A percentile compares a stretch with the other conserved stretches of the same genome.
Conservation (phyloP, 768 basidiomycete genomes). For the Suillus hirtellus region DNA sequence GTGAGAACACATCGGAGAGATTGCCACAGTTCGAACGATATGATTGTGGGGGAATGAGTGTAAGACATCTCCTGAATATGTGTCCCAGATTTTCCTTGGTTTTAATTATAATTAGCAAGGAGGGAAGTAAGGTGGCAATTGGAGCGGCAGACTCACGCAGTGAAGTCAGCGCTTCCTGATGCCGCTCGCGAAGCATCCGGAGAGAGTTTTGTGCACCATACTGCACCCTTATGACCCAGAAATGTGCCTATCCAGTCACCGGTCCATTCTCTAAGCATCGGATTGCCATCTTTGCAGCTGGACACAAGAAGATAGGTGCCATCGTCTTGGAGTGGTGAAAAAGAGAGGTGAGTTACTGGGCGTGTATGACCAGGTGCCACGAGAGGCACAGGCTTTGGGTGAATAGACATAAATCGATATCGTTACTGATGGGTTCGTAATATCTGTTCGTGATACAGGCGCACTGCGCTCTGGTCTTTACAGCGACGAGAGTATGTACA, state of each 20-base stretch:
- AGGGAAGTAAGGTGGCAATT: slow-evolving; percentile 3
- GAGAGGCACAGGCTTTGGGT: slow-evolving; percentile 72
- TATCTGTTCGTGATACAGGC: slow-evolving; percentile 28
- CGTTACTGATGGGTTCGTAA: slow-evolving; percentile 22
- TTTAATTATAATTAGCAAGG: slow-evolving; percentile 11
- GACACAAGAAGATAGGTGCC: slow-evolving; percentile 88
- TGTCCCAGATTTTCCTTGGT: slow-evolving; percentile 92
- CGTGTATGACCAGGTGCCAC: slow-evolving; percentile 86
- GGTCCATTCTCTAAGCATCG: slow-evolving; percentile 95
- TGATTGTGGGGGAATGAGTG: slow-evolving; percentile 99
- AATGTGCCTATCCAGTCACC: slow-evolving; percentile 99
- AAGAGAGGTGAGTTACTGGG: slow-evolving; percentile 92
- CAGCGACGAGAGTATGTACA: neutral
- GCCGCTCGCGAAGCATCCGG: slow-evolving; percentile 83
- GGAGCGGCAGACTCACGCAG: slow-evolving; percentile 65
- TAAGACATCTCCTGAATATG: slow-evolving; percentile 80
- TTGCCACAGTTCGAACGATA: slow-evolving; percentile 93
- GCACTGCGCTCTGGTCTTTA: slow-evolving; percentile 51
- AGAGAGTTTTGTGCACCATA: slow-evolving; percentile 94
- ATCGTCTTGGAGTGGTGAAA: slow-evolving; percentile 85
- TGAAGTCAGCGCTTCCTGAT: slow-evolving; percentile 95
- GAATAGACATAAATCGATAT: slow-evolving; percentile 59
- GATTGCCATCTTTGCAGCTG: slow-evolving; percentile 98
- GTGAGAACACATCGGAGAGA: slow-evolving; percentile 68
- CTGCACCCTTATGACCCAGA: slow-evolving; percentile 89